These are phyloP conservation scores for Leptographium wingfieldii DNA, from an alignment of 2,329 filamentous ascomycete genomes.

Conservation along the genomic window DNA sequence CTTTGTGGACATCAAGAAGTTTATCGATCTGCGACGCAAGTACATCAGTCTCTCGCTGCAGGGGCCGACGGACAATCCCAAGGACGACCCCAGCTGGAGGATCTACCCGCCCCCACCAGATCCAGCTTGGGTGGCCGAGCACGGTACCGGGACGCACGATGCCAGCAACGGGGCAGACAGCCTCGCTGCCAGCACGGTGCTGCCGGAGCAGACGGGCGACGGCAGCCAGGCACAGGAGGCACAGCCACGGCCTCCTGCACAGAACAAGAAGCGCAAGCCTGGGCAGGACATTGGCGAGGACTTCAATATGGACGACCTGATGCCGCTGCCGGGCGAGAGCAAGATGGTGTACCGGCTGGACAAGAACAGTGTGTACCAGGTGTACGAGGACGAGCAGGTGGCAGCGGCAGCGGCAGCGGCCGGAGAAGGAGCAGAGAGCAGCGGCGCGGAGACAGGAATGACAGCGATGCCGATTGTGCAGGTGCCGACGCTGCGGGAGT, in stretches of 20 bases:
- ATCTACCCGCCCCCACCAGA: slow-evolving; percentile 89
- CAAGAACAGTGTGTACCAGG: slow-evolving; percentile 78
- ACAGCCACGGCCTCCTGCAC: slow-evolving; percentile 11
- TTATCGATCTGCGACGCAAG: slow-evolving; percentile 78
- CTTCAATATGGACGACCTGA: slow-evolving; percentile 67
- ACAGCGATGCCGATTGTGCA: slow-evolving; percentile 58
- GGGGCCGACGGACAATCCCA: slow-evolving; percentile 71
- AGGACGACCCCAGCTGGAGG: slow-evolving; percentile 68
- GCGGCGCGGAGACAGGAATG: slow-evolving; percentile 15
- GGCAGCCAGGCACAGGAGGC: not conserved
- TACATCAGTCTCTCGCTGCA: slow-evolving; percentile 83
- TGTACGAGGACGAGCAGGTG: slow-evolving; percentile 60
- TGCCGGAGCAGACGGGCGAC: slow-evolving; percentile 16
- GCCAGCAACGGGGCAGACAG: slow-evolving; percentile 29
- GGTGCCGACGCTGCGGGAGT: slow-evolving; percentile 88
- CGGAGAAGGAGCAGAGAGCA: not conserved
- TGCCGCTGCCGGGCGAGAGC: slow-evolving; percentile 59
- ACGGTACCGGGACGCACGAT: slow-evolving; percentile 19
- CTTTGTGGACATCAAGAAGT: slow-evolving; percentile 78
- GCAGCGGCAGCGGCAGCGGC: slow-evolving; percentile 19
- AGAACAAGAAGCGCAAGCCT: slow-evolving; percentile 53
- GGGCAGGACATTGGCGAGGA: slow-evolving; percentile 87
- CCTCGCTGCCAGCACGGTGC: slow-evolving; percentile 32
- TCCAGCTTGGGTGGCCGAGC: slow-evolving; percentile 67
- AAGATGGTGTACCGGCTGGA: slow-evolving; percentile 71